Evolutionary conservation across 2,329 filamentous ascomycete species (phyloP).

Genomic region (Fonsecaea monophora): DNA sequence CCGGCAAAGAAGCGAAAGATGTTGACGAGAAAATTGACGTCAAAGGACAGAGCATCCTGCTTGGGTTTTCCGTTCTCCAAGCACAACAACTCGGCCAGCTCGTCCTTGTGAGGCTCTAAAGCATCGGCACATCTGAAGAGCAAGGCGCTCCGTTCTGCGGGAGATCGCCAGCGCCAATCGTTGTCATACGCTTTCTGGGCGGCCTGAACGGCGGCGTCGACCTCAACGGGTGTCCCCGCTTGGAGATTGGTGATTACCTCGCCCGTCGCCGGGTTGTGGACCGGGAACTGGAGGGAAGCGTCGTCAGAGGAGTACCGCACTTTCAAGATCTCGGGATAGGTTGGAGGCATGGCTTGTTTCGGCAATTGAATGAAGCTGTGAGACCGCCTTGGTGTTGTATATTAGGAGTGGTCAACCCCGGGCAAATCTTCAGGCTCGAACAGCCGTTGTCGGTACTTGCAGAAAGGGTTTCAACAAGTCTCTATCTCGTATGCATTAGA

Average conservation of each 20-base stretch:
- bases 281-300: constrained; percentile 23
- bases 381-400: neutral
- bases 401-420: neutral
- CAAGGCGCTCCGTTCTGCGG: constrained; percentile 16
- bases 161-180: constrained; percentile 26
- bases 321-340: constrained; percentile 4
- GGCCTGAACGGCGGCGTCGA: constrained; percentile 22
- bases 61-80: constrained; percentile 42
- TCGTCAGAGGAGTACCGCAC: constrained; percentile 21
- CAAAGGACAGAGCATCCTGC: constrained; percentile 33
- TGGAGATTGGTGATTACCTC: constrained; percentile 26
- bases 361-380: neutral
- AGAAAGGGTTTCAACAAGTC: too few species aligned
- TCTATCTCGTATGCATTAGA: neutral
- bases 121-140: constrained; percentile 27
- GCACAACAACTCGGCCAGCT: constrained; percentile 39
- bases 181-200: constrained; percentile 26
- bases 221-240: constrained; percentile 14
- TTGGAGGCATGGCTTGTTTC: constrained; percentile 5
- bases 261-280: constrained; percentile 34
- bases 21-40: constrained; percentile 35
- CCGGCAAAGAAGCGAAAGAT: constrained; percentile 41
- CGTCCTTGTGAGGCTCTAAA: constrained; percentile 32
- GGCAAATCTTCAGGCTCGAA: neutral
- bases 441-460: neutral